Evolutionary conservation across 441 rosid genomes (phyloP).

Genomic region (Adansonia madagascariensis): DNA sequence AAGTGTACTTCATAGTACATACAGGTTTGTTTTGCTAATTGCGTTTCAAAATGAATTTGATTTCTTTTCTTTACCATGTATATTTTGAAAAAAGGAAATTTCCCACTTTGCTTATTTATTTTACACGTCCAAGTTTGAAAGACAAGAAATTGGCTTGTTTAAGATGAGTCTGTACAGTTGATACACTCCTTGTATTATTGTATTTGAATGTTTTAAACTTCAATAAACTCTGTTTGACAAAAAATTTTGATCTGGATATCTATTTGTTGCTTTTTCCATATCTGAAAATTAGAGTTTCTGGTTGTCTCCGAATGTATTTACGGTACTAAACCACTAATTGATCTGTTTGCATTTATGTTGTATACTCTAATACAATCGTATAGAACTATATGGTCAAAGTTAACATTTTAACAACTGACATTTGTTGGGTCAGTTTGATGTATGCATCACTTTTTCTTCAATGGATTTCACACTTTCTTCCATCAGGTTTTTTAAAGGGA

Average conservation of each 20-base stretch:
- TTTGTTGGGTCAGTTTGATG: background rate
- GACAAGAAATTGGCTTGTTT: background rate
- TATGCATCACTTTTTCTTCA: background rate
- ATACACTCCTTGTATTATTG: background rate
- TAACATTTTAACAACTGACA: background rate
- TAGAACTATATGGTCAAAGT: background rate
- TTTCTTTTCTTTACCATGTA: background rate
- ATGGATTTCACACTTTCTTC: slow-evolving; percentile 15
- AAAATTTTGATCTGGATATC: background rate
- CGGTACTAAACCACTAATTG: background rate
- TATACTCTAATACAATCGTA: background rate
- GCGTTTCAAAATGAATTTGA: background rate
- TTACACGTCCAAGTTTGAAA: slow-evolving; percentile 20
- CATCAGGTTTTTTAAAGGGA: slow-evolving; percentile 65
- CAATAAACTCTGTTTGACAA: background rate
- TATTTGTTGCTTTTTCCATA: background rate
- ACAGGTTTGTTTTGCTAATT: background rate
- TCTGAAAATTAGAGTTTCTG: background rate
- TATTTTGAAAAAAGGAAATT: background rate
- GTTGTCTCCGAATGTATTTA: background rate
- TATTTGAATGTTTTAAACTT: background rate
- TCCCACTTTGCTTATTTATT: background rate
- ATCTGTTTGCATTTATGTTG: background rate
- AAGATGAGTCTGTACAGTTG: background rate
- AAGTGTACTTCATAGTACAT: background rate